Evolutionary conservation across 192 early-diverging fungal genomes (phyloP).

Genomic region (Phlyctochytrium arcticum): DNA sequence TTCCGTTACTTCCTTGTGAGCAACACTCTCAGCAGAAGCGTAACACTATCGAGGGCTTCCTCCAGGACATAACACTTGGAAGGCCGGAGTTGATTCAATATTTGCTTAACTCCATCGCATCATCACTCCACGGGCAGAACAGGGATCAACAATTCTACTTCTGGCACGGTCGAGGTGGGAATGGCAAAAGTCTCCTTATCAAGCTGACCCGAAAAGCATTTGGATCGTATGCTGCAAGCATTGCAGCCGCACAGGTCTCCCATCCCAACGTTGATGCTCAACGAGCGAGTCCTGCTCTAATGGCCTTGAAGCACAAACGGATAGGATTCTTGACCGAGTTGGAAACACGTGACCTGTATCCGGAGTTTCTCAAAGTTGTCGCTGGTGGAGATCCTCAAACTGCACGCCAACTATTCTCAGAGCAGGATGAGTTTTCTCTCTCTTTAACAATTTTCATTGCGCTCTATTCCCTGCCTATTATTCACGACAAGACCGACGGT

Average conservation of each 20-base stretch:
- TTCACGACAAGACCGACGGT: not conserved
- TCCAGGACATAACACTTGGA: not conserved
- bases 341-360: too few species aligned
- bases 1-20: not conserved
- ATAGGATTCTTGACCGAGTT: too few species aligned
- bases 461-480: not conserved
- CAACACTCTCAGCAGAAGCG: not conserved
- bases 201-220: not conserved
- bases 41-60: not conserved
- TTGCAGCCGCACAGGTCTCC: too few species aligned
- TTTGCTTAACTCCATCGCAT: not conserved
- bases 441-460: not conserved
- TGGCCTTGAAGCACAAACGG: too few species aligned
- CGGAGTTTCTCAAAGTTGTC: not conserved
- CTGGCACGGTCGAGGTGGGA: not conserved
- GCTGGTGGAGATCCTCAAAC: not conserved
- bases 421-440: not conserved
- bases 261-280: too few species aligned
- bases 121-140: not conserved
- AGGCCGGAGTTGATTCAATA: not conserved
- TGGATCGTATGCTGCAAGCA: not conserved
- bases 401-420: not conserved
- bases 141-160: not conserved
- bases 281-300: too few species aligned
- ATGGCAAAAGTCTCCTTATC: constrained; percentile 1